Base-by-base conservation (phyloP, 2,329 filamentous ascomycete species). In the Albophoma yamanashiensis region DNA sequence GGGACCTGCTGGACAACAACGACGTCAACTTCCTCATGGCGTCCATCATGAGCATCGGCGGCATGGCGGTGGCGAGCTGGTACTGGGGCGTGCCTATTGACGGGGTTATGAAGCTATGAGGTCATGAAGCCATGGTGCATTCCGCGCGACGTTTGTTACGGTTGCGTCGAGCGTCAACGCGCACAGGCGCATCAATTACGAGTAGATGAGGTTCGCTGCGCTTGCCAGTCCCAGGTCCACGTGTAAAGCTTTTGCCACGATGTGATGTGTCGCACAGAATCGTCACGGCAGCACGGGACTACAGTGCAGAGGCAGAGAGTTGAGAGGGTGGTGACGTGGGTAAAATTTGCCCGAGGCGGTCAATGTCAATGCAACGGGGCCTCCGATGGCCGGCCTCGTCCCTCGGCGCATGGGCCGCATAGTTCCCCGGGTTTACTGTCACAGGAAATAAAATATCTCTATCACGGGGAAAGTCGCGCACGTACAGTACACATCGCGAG, bases 21-120 rank as follows among this genome's bases (percentile, higher is more conserved):
- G 89, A 90, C 59, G 92, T 99, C 67, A 99, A 99, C 73, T 84
- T 97, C 61, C 73, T 93, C 60, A 97, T 97, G 93, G 92, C 93
- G 0, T 80, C 84, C 17, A 79, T 80, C 5, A 92, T 96, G 83
- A 96, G 90, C 70, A 64, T 92, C 22, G 84, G 87, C 5, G 89
- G 87, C 5, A 95, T 97, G 84, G 78, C 76, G 0, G 74, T 84
- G 40, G 85, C 82, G 38, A 75, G 79, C 53, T 85, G 80, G 82
- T 79, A 82, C 62, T 88, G 85, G 85, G 78, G 74, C 5, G 68
- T 86, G 31, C 79, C 83, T 8, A 68, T 85, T 17, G 66, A 73
- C 59, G 77, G 70, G 59, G 73, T 83, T 34, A 63, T 77, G 64
- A 65, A 52, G 36, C 47, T 31, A 20, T 62, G 56, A 62, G 8